Base-by-base conservation (phyloP, 202 grass and related monocot genomes). In the Tripidium arundinaceum region DNA sequence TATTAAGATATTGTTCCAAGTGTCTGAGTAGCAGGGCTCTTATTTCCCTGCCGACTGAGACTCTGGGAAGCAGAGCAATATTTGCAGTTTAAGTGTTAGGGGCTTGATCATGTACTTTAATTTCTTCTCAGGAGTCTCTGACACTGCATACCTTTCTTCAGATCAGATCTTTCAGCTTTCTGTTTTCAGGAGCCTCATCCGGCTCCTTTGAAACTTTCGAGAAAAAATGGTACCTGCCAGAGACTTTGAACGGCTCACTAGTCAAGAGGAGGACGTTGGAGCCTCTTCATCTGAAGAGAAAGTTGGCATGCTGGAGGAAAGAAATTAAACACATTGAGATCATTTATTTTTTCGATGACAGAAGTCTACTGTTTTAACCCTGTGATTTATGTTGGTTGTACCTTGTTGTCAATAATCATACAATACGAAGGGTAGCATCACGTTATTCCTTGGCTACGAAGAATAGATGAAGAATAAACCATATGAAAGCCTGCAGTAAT, bases 201-300 rank as follows among this genome's bases (percentile, higher is more conserved):
- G 49, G 16, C 49, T 52, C 68, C 58, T 79, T 55, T 64, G 83
- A 79, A 86, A 50, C 79, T 83, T 68, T 78, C 15, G 68, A 86
- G 79, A 45, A 86, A 82, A 78, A 69, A 22, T 61, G 62, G 62
- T 46, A 25, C 29, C 31, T 70, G 40, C 22, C 59, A 0, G 13
- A 19, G 78, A 72, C 83, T 86, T 79, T 79, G 79, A 83, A 74
- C 36, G 33, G 31, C 19, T 16, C 66, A 33, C 11, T 42, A 43
- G 83, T 89, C 87, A 89, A 82, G 78, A 54, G 42, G 10, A 74
- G 31, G 26, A 54, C 50, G 26, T 28, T 19, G 33, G 54, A 68
- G 28, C 4, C 29, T 85, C 24, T 47, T 15, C 46, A 42, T 77
- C 38, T 7, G 4, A 42, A 54, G 49, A 26, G 74, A 83, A 50